Evolutionary conservation across 768 basidiomycete species (phyloP).

Genomic region (Mrakia gelida): DNA sequence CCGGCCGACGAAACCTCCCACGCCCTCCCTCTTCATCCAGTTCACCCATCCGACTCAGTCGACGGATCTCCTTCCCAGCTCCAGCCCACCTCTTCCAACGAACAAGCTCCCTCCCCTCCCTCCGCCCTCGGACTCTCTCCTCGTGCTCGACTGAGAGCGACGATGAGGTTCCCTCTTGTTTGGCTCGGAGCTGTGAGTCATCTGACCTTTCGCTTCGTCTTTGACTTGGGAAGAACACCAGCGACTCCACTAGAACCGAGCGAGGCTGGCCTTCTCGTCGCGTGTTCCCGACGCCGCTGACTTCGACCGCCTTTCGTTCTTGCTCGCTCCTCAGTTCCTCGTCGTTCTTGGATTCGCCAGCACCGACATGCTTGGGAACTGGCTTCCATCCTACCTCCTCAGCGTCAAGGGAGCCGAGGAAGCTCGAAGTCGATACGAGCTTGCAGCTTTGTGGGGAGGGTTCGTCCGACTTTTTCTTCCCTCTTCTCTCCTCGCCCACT

Average conservation of each 20-base stretch:
- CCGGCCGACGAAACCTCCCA: not conserved
- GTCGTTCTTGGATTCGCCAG: slow-evolving; percentile 11
- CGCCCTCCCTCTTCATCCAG: not conserved
- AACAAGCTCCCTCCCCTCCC: not conserved
- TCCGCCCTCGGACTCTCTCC: not conserved
- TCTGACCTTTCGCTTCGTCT: too few relatives aligned
- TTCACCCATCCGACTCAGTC: not conserved
- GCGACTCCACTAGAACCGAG: too few relatives aligned
- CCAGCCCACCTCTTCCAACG: not conserved
- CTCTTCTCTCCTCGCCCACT: not conserved
- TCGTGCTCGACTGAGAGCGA: not conserved
- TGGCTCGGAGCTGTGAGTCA: slow-evolving; percentile 1
- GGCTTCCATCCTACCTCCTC: not conserved
- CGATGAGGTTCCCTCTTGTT: slow-evolving; percentile 8
- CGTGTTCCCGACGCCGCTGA: too few relatives aligned
- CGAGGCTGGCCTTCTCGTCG: too few relatives aligned
- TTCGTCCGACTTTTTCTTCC: not conserved
- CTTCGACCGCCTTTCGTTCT: too few relatives aligned
- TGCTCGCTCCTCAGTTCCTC: not conserved
- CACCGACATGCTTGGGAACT: not conserved
- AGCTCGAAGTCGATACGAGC: not conserved
- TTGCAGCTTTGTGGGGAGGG: slow-evolving; percentile 5
- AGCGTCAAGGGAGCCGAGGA: slow-evolving; percentile 10
- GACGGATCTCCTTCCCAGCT: not conserved
- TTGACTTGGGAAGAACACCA: too few relatives aligned